Conservation (phyloP, 306 rosid genomes). For the Purshia tridentata region DNA sequence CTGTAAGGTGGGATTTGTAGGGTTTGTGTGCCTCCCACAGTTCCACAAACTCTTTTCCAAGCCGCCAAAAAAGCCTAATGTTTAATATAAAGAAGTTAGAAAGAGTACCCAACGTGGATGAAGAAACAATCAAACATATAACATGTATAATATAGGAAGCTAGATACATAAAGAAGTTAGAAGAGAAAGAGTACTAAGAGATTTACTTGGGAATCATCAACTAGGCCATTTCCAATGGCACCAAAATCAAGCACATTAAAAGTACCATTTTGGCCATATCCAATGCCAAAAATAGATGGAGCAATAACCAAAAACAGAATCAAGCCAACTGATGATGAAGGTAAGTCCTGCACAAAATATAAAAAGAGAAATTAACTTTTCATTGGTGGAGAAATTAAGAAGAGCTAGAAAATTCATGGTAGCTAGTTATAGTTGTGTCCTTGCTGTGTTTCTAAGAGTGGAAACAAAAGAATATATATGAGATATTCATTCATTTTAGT, state of each 20-base stretch:
- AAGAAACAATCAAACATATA: too few species aligned
- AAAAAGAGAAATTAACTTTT: background rate
- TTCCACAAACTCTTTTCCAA: constrained; percentile 35
- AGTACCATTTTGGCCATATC: background rate
- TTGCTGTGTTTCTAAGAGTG: too few species aligned
- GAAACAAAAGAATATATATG: too few species aligned
- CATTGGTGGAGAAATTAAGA: background rate
- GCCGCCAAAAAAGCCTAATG: constrained; percentile 36
- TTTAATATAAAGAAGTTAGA: too few species aligned
- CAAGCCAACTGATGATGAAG: background rate
- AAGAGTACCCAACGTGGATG: too few species aligned
- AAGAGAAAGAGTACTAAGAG: too few species aligned
- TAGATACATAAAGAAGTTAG: too few species aligned
- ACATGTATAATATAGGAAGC: too few species aligned
- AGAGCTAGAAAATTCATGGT: too few species aligned
- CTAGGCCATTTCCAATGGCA: background rate
- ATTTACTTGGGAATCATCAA: constrained; percentile 6
- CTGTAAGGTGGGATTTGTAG: constrained; percentile 20
- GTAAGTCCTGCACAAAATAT: background rate
- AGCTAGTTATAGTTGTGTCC: too few species aligned
- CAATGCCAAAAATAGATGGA: background rate
- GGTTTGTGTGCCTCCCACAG: background rate
- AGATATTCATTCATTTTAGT: too few species aligned
- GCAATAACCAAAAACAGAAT: background rate
- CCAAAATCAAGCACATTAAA: constrained; percentile 13